A percentile compares a stretch with the other conserved stretches of the same genome.
phyloP scores from a whole-genome alignment of 192 early-diverging fungal genomes.

The Piromyces finnis region DNA sequence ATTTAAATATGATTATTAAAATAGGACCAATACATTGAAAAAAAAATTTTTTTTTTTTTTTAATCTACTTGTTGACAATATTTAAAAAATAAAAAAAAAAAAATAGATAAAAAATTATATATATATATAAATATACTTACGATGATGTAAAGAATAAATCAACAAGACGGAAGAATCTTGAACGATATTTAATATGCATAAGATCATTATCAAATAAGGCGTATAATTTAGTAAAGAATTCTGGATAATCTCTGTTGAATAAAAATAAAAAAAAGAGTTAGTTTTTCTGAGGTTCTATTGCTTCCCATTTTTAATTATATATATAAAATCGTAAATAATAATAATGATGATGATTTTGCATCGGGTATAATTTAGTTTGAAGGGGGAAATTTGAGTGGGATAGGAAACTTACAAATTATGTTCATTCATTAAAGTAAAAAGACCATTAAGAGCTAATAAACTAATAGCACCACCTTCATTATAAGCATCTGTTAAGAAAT shows the following conservation, averaged over 20 bases:
- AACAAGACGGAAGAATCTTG: slow-evolving; percentile 81
- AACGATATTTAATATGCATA: slow-evolving; percentile 84
- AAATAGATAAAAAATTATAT: no score
- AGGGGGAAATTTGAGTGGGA: no score
- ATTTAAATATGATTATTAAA: not conserved
- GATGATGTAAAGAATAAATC: slow-evolving; percentile 76
- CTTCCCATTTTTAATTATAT: no score
- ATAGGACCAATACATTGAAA: no score
- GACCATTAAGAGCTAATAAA: slow-evolving; percentile 80
- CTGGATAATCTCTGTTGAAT: slow-evolving; percentile 75
- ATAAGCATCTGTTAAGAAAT: slow-evolving; percentile 83
- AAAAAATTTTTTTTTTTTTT: no score
- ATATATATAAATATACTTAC: slow-evolving; percentile 12
- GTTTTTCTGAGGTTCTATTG: no score
- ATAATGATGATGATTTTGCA: no score
- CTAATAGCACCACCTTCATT: slow-evolving; percentile 76
- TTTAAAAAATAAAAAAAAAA: no score
- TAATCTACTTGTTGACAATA: no score
- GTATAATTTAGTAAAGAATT: slow-evolving; percentile 92
- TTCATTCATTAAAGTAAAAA: slow-evolving; percentile 88
- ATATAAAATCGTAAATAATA: no score
- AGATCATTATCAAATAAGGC: slow-evolving; percentile 73
- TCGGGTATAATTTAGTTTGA: no score
- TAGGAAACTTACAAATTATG: slow-evolving; percentile 87
- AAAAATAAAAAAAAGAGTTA: not conserved